Conservation (phyloP, 2,329 filamentous ascomycete genomes). For the Escovopsis sp. region DNA sequence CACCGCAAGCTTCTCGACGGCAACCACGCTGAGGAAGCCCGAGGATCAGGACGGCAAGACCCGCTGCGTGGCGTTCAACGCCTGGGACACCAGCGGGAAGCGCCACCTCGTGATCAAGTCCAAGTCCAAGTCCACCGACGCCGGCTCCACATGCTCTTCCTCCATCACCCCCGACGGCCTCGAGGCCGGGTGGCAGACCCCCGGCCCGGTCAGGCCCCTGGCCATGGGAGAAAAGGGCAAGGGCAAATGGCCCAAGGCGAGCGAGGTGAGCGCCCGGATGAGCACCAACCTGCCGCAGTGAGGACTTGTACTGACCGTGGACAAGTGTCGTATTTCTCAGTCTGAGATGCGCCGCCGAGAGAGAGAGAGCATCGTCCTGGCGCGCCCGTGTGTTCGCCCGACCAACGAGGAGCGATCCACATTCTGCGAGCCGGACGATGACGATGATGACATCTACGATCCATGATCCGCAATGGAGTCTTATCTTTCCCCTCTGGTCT, state of each 20-base stretch:
- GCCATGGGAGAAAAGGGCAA: slow-evolving; percentile 1
- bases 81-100: slow-evolving; percentile 17
- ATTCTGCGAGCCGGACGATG: slow-evolving; percentile 12
- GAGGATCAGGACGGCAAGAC: slow-evolving; percentile 2
- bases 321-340: slow-evolving; percentile 2
- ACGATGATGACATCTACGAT: slow-evolving; percentile 7
- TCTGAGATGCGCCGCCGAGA: not conserved
- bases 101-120: slow-evolving; percentile 11
- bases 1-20: slow-evolving; percentile 14
- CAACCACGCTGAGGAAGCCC: slow-evolving; percentile 14
- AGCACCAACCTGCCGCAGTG: not conserved
- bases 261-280: not conserved
- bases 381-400: not conserved
- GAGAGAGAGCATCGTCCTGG: too few species aligned
- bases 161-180: not conserved
- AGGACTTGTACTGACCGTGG: not conserved
- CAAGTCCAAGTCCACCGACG: slow-evolving; percentile 11
- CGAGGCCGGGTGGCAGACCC: not conserved
- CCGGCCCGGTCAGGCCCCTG: not conserved
- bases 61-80: slow-evolving; percentile 12
- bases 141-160: slow-evolving; percentile 2
- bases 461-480: not conserved
- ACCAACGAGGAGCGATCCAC: slow-evolving; percentile 8
- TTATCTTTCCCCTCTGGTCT: not conserved
- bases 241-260: slow-evolving; percentile 13